Evolutionary conservation across 2,329 filamentous ascomycete genomes (phyloP), one percentile per base, ranked within the genome.

Genomic region (Eutypa lata): DNA sequence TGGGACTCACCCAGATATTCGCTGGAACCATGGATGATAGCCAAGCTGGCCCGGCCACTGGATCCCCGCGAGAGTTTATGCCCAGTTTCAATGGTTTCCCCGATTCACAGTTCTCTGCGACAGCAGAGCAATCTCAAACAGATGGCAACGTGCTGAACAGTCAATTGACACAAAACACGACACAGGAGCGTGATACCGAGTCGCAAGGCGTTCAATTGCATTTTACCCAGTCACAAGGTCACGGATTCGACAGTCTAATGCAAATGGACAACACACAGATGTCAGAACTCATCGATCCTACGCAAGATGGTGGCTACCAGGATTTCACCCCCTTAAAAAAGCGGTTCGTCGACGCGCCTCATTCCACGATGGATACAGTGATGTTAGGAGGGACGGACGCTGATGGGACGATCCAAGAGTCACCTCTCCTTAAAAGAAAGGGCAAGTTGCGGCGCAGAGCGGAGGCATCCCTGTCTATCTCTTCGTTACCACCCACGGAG

Each of bases 1-100:
- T 96, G 42, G 89, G 90, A 10, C 78, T 96, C 44, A 95, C 91
- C 0, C 92, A 96, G 63, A 93, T 94, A 57, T 97, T 96, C 66
- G 89, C 89, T 5, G 90, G 90, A 13, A 96, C 91, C 1, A 88
- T 97, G 84, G 91, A 89, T 47, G 84, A 76, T 67, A 83, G 78
- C 60, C 79, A 83, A 61, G 62, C 60, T 51, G 62, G 60, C 18
- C 61, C 65, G 14, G 57, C 57, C 14, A 63, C 55, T 31, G 61
- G 61, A 31, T 68, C 79, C 18, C 78, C 77, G 7, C 70, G 76
- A 28, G 70, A 73, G 47, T 69, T 76, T 54, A 81, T 84, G 67
- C 84, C 87, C 3, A 79, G 79, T 38, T 76, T 86, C 28, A 76
- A 81, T 35, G 71, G 72, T 51, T 78, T 84, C 50, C 76, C 83